Evolutionary conservation across 768 basidiomycete genomes (phyloP).

Genomic region (Trametes gibbosa): DNA sequence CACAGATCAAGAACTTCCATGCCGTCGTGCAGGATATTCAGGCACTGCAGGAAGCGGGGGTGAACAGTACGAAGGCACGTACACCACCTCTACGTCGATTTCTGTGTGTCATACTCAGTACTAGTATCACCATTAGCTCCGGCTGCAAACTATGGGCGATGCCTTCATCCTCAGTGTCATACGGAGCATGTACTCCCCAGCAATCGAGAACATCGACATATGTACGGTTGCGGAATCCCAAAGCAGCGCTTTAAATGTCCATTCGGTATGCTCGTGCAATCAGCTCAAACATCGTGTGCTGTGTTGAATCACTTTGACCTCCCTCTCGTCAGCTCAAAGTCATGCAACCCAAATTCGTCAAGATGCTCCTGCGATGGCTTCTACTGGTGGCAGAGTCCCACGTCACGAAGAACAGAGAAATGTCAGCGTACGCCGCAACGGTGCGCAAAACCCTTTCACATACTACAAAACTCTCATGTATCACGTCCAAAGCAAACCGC

Average conservation of each 20-base stretch:
- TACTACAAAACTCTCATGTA: background rate
- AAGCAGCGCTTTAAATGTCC: background rate
- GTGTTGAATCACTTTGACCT: background rate
- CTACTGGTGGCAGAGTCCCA: background rate
- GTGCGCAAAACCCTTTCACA: background rate
- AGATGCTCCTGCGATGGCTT: background rate
- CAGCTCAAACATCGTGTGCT: no score
- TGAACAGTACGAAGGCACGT: constrained; percentile 35
- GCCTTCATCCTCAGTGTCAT: background rate
- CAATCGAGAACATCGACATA: background rate
- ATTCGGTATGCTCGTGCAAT: background rate
- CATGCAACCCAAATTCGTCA: background rate
- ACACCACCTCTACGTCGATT: background rate
- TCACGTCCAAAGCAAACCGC: background rate
- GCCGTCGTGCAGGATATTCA: background rate
- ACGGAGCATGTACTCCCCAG: background rate
- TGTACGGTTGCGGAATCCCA: background rate
- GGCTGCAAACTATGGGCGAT: background rate
- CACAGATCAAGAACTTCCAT: background rate
- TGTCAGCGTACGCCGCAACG: background rate
- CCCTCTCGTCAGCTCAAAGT: background rate
- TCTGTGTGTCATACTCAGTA: background rate
- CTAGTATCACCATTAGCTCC: background rate
- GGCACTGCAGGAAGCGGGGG: constrained; percentile 25
- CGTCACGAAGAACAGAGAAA: background rate